phyloP scores from a whole-genome alignment of 371 early-diverging fungal genomes.

The Blakeslea trispora region DNA sequence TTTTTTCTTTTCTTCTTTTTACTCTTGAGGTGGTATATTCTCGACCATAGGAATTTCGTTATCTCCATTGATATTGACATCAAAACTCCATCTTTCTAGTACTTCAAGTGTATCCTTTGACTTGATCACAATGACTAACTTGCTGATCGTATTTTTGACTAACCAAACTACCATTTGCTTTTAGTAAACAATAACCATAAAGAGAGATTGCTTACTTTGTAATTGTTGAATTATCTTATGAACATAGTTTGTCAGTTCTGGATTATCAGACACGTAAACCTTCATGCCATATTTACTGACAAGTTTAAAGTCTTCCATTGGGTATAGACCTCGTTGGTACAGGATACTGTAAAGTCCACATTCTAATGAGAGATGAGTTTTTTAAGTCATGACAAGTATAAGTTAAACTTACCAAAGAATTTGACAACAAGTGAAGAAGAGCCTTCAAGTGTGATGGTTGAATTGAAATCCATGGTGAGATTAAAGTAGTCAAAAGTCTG shows the following conservation, averaged over 20 bases:
- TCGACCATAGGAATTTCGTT: constrained; percentile 22
- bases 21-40: constrained; percentile 26
- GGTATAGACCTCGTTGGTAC: constrained; percentile 89
- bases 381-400: too few relatives aligned
- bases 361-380: constrained; percentile 41
- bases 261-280: constrained; percentile 73
- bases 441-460: constrained; percentile 71
- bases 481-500: background rate
- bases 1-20: constrained; percentile 8
- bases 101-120: constrained; percentile 79
- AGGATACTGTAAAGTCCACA: constrained; percentile 84
- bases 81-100: constrained; percentile 94
- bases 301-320: constrained; percentile 82
- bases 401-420: constrained; percentile 83
- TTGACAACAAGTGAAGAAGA: constrained; percentile 79
- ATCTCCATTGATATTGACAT: constrained; percentile 55
- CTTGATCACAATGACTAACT: constrained; percentile 83
- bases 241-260: constrained; percentile 73
- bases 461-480: constrained; percentile 3
- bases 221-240: constrained; percentile 75
- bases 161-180: constrained; percentile 89
- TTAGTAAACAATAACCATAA: too few relatives aligned
- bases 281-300: constrained; percentile 82
- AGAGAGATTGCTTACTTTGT: constrained; percentile 65
- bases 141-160: constrained; percentile 64